phyloP scores from a whole-genome alignment of 1,284 basidiomycete genomes.

The Malassezia brasiliensis region DNA sequence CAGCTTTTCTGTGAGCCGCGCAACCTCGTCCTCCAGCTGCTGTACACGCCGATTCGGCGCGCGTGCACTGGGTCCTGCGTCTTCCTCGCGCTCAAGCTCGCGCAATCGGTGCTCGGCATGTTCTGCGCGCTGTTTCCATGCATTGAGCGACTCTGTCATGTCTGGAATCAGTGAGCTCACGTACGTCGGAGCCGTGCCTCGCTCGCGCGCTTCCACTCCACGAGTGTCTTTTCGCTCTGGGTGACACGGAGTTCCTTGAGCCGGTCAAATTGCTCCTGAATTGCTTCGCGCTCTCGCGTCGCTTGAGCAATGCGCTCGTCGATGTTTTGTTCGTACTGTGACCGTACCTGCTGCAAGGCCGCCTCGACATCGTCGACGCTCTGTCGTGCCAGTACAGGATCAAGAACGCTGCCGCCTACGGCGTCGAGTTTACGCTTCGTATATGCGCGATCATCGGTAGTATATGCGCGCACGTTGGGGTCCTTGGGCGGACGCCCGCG shows the following conservation, averaged over 20 bases:
- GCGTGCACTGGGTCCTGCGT: not conserved
- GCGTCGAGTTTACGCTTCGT: not conserved
- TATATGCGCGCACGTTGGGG: constrained; percentile 1
- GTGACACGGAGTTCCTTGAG: constrained; percentile 34
- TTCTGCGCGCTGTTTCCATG: constrained; percentile 18
- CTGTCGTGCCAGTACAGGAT: not conserved
- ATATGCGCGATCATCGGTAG: not conserved
- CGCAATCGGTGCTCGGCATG: constrained; percentile 15
- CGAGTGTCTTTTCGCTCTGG: constrained; percentile 28
- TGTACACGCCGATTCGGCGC: not conserved
- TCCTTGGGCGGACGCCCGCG: constrained; percentile 18
- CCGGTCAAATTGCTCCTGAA: constrained; percentile 40
- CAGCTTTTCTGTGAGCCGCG: constrained; percentile 2
- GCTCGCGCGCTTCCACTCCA: constrained; percentile 29
- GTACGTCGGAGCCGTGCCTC: constrained; percentile 28
- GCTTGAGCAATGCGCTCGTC: constrained; percentile 15
- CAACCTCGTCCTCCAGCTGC: constrained; percentile 4
- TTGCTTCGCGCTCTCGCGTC: constrained; percentile 27
- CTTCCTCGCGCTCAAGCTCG: constrained; percentile 9
- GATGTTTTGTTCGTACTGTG: constrained; percentile 13
- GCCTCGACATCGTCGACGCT: constrained; percentile 11
- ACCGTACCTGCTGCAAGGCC: constrained; percentile 8
- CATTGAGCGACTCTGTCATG: constrained; percentile 5
- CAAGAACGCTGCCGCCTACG: not conserved
- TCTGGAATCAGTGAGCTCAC: constrained; percentile 6